Percentiles rank a stretch among this genome's conserved stretches.
phyloP scores from a whole-genome alignment of 1,284 basidiomycete genomes.

The Chondrostereum purpureum region DNA sequence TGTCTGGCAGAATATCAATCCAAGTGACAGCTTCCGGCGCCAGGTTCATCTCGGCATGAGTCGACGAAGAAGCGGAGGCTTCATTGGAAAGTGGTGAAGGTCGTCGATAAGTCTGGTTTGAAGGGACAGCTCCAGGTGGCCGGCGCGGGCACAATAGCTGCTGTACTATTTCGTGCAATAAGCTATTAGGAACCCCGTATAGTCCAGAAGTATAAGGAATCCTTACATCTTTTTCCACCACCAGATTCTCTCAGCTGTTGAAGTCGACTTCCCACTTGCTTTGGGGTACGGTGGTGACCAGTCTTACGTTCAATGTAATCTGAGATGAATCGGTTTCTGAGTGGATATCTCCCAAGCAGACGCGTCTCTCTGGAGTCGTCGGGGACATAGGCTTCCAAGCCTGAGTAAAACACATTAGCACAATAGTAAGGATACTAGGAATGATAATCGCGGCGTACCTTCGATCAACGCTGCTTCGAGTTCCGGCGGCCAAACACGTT shows the following conservation, averaged over 20 bases:
- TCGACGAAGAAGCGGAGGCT: neutral
- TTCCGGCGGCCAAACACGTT: constrained; percentile 70
- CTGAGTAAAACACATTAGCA: constrained; percentile 24
- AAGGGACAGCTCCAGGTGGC: neutral
- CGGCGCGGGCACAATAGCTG: neutral
- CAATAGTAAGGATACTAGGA: constrained; percentile 2
- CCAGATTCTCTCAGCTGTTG: constrained; percentile 66
- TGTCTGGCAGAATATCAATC: neutral
- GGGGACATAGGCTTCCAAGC: constrained; percentile 61
- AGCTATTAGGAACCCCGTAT: neutral
- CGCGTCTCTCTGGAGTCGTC: constrained; percentile 64
- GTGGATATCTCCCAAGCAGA: constrained; percentile 64
- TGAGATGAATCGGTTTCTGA: constrained; percentile 68
- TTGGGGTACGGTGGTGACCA: constrained; percentile 57
- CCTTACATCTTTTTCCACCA: constrained; percentile 58
- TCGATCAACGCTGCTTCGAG: constrained; percentile 70
- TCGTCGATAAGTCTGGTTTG: neutral
- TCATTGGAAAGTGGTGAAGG: neutral
- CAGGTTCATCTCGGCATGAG: neutral
- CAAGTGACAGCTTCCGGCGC: neutral
- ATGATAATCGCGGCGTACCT: constrained; percentile 34
- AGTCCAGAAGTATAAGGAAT: neutral
- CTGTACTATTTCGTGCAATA: neutral
- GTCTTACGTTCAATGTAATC: constrained; percentile 61
- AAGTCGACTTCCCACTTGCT: constrained; percentile 68